A percentile compares a stretch with the other conserved stretches of the same genome.
Evolutionary conservation across 169 alveolate genomes (phyloP).

Genomic region (Cryptosporidium xiaoi): DNA sequence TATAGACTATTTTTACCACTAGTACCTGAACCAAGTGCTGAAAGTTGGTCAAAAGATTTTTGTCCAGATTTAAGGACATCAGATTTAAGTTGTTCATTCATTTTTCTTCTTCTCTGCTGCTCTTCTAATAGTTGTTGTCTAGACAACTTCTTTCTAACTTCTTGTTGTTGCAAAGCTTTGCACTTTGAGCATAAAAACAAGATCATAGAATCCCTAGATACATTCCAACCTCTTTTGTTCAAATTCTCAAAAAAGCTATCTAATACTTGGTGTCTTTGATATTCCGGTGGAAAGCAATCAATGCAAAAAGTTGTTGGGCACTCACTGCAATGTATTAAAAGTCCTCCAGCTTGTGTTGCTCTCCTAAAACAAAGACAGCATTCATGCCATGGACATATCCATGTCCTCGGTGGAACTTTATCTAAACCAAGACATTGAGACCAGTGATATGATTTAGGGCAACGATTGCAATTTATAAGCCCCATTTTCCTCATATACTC

Average conservation of each 20-base stretch:
- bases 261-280: constrained; percentile 78
- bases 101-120: constrained; percentile 63
- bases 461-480: constrained; percentile 85
- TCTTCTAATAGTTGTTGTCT: constrained; percentile 82
- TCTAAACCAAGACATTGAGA: constrained; percentile 81
- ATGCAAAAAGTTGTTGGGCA: constrained; percentile 92
- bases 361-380: constrained; percentile 90
- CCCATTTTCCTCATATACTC: constrained; percentile 76
- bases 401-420: constrained; percentile 82
- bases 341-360: constrained; percentile 90
- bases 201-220: constrained; percentile 88
- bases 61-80: constrained; percentile 73
- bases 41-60: constrained; percentile 28
- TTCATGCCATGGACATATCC: constrained; percentile 94
- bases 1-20: constrained; percentile 27
- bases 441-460: constrained; percentile 92
- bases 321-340: constrained; percentile 90
- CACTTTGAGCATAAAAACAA: constrained; percentile 90
- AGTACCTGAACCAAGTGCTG: constrained; percentile 16
- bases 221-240: constrained; percentile 88
- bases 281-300: constrained; percentile 92
- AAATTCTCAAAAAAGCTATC: constrained; percentile 88
- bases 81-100: constrained; percentile 72
- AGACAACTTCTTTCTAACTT: constrained; percentile 85
- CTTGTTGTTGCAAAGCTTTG: constrained; percentile 90